Evolutionary conservation across 2,329 filamentous ascomycete species (phyloP).

Genomic region (Fusarium sp.): DNA sequence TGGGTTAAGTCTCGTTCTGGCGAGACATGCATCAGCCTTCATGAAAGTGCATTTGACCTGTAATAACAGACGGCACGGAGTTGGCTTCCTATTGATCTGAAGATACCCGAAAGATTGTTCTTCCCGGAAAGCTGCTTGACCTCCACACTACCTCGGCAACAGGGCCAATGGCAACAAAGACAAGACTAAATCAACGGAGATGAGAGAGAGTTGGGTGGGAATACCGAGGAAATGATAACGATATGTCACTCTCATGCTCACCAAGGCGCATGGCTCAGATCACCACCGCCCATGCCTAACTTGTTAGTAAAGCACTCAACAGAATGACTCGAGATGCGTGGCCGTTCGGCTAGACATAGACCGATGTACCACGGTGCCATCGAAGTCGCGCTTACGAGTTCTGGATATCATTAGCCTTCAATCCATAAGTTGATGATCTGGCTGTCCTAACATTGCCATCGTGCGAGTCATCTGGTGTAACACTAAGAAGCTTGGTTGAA

Average conservation of each 20-base stretch:
- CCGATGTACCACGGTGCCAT: not conserved
- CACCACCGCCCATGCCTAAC: not conserved
- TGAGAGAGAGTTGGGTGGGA: conserved; percentile 15
- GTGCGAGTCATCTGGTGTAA: conserved; percentile 6
- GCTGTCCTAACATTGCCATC: not conserved
- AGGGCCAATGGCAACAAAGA: conserved; percentile 3
- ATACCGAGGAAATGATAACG: conserved; percentile 21
- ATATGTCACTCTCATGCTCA: conserved; percentile 7
- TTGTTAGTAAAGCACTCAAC: not conserved
- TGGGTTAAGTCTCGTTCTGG: conserved; percentile 8
- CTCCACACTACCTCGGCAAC: conserved; percentile 10
- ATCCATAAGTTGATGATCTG: not conserved
- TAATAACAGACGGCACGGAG: not conserved
- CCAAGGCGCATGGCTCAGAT: not conserved
- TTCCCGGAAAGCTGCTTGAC: conserved; percentile 16
- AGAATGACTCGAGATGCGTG: conserved; percentile 6
- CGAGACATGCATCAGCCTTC: conserved; percentile 35
- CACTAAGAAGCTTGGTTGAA: not conserved
- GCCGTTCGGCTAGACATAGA: not conserved
- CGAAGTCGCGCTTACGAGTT: not conserved
- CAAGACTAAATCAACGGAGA: not conserved
- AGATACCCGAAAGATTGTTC: conserved; percentile 13
- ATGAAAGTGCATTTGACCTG: conserved; percentile 10
- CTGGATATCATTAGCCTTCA: not conserved
- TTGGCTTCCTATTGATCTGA: conserved; percentile 1